These are phyloP conservation scores for Closterium sp. DNA, from an alignment of 139 green algal genomes.

Conservation along the genomic window DNA sequence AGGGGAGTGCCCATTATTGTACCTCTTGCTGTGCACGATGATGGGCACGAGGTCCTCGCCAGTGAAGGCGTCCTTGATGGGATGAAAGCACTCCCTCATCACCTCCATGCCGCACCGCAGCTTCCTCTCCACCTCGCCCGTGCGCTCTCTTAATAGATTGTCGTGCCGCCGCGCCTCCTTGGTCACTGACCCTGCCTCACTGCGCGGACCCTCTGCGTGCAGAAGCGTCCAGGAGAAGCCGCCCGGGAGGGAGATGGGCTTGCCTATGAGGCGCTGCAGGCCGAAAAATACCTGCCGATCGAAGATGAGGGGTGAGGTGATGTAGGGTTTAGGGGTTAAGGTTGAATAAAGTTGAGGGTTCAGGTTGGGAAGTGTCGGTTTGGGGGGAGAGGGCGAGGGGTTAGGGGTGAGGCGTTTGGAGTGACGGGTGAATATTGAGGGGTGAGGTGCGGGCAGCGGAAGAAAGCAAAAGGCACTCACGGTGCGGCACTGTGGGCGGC, in stretches of 20 bases:
- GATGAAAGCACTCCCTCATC: constrained; percentile 61
- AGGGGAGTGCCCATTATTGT: background rate
- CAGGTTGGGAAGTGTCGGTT: too few species aligned
- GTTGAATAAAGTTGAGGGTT: too few species aligned
- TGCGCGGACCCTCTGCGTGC: background rate
- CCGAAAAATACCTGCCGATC: background rate
- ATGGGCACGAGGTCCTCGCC: constrained; percentile 55
- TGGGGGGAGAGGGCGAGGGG: too few species aligned
- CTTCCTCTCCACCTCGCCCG: background rate
- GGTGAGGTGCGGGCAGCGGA: background rate
- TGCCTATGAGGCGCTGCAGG: constrained; percentile 9
- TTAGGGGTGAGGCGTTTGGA: too few species aligned
- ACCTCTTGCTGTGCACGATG: constrained; percentile 47
- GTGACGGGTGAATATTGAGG: background rate
- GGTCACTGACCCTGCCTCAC: background rate
- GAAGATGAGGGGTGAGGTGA: background rate
- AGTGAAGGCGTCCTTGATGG: constrained; percentile 54
- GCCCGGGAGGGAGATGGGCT: background rate
- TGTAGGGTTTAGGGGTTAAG: too few species aligned
- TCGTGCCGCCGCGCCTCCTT: background rate
- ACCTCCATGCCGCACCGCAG: constrained; percentile 41
- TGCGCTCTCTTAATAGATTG: background rate
- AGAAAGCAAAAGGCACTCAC: constrained; percentile 1
- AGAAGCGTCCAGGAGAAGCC: constrained; percentile 29
- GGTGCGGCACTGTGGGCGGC: constrained; percentile 28